Base-by-base conservation (phyloP, 345 rosid species). In the Euphorbia pulcherrima region DNA sequence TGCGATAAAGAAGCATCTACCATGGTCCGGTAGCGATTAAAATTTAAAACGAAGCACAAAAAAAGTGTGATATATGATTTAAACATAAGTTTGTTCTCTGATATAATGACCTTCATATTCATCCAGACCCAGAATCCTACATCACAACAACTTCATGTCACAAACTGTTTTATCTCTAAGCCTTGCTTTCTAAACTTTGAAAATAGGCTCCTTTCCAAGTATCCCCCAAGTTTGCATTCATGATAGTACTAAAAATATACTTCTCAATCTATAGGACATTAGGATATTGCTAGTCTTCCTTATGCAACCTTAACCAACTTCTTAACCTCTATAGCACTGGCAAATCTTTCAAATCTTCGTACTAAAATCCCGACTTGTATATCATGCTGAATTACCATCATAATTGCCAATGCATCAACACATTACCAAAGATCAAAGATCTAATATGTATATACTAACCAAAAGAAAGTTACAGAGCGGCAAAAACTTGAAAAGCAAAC, bases 391-490 rank as follows among this genome's bases (percentile, higher is more conserved):
- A 64, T 41, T 55, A 26, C 27, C 58, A 30, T 13, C 5, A 39
- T 44, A 29, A 56, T 26, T 62, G 30, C 47, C 11, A 44, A 44
- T 18, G 68, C 18, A 54, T 33, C 54, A 30, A 29, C 23, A 12
- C 5, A 56, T 33, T 29, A 56, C 40, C 35, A 72, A 55, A 51
- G 44, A 65, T 59, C 66, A 33, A 30, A 51, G 44, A 65, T 59
- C 66, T 35, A 30, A 20, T 28, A 33, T 35, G 57, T 63, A 67
- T 51, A 64, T 55, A 64, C 55, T 27, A 28, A 51, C 37, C 37
- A 73, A 48, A 20, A 51, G 52, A 20, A n/a, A 39, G 4, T 35
- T 59, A 23, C 24, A 37, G 14, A 29, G 41, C 18, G 53, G 23
- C 8, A 17, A 51, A 50, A 62, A 55, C 17, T 54, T 11, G 5